phyloP scores from a whole-genome alignment of 306 rosid species.

The Dalbergia oliveri region DNA sequence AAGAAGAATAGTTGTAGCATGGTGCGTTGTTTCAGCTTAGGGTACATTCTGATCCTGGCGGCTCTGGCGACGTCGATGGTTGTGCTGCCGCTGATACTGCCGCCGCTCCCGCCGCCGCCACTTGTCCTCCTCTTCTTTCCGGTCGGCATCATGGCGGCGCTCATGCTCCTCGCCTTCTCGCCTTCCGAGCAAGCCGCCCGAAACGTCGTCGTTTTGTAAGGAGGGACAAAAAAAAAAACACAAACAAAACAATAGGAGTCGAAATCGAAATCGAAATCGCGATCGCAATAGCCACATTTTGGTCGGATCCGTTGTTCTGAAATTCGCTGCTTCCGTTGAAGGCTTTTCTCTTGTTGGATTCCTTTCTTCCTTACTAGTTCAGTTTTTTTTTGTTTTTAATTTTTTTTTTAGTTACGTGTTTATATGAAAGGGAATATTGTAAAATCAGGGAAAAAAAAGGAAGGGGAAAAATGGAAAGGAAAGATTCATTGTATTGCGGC shows the following conservation, averaged over 20 bases:
- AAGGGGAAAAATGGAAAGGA: neutral
- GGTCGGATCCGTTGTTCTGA: slow-evolving; percentile 21
- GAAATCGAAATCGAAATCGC: neutral
- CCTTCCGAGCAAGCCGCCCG: slow-evolving; percentile 38
- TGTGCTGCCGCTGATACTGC: slow-evolving; percentile 67
- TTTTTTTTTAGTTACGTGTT: slow-evolving; percentile 32
- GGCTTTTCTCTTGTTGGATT: neutral
- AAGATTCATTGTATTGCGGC: slow-evolving; percentile 42
- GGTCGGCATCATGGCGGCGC: slow-evolving; percentile 80
- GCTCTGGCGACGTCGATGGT: slow-evolving; percentile 71
- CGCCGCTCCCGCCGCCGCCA: slow-evolving; percentile 87
- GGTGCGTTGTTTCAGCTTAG: slow-evolving; percentile 59
- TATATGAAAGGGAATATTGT: slow-evolving; percentile 43
- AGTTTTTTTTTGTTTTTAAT: neutral
- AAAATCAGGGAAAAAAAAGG: neutral
- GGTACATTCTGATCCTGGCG: slow-evolving; percentile 54
- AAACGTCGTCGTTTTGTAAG: slow-evolving; percentile 48
- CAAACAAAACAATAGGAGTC: neutral
- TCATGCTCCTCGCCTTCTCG: slow-evolving; percentile 70
- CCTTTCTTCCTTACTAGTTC: neutral
- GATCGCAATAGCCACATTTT: slow-evolving; percentile 36
- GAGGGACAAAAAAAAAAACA: too few relatives aligned
- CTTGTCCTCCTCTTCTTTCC: slow-evolving; percentile 74
- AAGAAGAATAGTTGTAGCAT: slow-evolving; percentile 33
- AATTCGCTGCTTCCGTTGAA: neutral